phyloP scores from a whole-genome alignment of 371 early-diverging fungal species.

The Umbelopsis sp. region DNA sequence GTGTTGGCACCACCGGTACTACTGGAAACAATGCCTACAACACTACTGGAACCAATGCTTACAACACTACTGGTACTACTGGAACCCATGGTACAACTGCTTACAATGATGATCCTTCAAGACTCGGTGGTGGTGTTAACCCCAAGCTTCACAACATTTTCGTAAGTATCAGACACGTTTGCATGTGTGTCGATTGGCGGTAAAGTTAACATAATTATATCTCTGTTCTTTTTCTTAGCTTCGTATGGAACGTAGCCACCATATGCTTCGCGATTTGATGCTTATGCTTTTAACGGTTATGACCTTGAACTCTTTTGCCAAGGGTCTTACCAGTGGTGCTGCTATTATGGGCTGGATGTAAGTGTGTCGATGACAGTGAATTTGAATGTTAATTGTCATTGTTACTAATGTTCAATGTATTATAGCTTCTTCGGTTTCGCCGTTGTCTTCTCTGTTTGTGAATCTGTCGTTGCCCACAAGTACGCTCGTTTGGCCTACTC shows the following conservation, averaged over 20 bases:
- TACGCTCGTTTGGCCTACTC: conserved; percentile 31
- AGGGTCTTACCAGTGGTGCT: conserved; percentile 28
- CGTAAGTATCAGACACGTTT: conserved; percentile 4
- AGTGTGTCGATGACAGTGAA: neutral
- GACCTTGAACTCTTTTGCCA: conserved; percentile 28
- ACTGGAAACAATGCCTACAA: neutral
- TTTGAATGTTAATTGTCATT: too few species aligned
- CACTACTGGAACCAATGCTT: neutral
- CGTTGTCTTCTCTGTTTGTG: conserved; percentile 36
- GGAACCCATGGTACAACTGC: neutral
- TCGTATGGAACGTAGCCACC: conserved; percentile 26
- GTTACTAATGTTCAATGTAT: too few species aligned
- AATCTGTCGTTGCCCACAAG: conserved; percentile 28
- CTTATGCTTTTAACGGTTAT: conserved; percentile 26
- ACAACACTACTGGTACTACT: neutral
- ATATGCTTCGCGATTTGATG: conserved; percentile 28
- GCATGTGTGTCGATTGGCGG: neutral
- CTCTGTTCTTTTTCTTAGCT: conserved; percentile 15
- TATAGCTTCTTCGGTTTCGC: conserved; percentile 32
- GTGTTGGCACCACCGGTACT: conserved; percentile 3
- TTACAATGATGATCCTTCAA: conserved; percentile 10
- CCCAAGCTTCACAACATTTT: conserved; percentile 11
- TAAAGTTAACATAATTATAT: neutral
- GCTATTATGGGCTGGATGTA: conserved; percentile 31
- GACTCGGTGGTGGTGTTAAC: conserved; percentile 15